Conservation (phyloP, 139 green algal genomes). For the Marvania coccoides region DNA sequence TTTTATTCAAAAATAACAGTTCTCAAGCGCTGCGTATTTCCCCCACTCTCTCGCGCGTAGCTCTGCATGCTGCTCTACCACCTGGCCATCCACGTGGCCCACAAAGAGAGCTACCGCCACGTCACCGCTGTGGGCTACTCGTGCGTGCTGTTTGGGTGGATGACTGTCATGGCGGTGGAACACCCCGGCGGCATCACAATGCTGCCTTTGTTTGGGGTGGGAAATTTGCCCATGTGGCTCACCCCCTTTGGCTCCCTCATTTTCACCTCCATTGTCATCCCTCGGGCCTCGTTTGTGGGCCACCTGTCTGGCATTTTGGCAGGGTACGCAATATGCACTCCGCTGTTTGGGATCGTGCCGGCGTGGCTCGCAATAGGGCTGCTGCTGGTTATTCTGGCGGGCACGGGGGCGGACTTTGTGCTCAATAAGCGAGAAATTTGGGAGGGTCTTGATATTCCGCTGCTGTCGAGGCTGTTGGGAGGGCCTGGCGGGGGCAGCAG, state of each 20-base stretch:
- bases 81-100: slow-evolving; percentile 9
- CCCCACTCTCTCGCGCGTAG: too few species aligned
- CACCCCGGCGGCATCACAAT: slow-evolving; percentile 3
- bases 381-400: background rate
- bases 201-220: slow-evolving; percentile 44
- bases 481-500: too few species aligned
- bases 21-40: too few species aligned
- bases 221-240: slow-evolving; percentile 31
- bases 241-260: slow-evolving; percentile 56
- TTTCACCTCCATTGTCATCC: slow-evolving; percentile 51
- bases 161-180: slow-evolving; percentile 40
- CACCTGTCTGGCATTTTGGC: slow-evolving; percentile 57
- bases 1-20: too few species aligned
- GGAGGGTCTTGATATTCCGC: too few species aligned
- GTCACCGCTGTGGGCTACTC: slow-evolving; percentile 55
- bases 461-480: too few species aligned
- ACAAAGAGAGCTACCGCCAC: slow-evolving; percentile 24
- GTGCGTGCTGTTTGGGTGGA: slow-evolving; percentile 65
- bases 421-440: too few species aligned
- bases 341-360: slow-evolving; percentile 31
- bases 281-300: slow-evolving; percentile 36
- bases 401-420: background rate
- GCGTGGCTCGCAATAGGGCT: slow-evolving; percentile 2
- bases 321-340: slow-evolving; percentile 42
- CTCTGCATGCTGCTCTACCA: slow-evolving; percentile 46